A percentile compares a stretch with the other conserved stretches of the same genome.
Evolutionary conservation across 345 rosid species (phyloP).

Genomic region (Viola odorata): DNA sequence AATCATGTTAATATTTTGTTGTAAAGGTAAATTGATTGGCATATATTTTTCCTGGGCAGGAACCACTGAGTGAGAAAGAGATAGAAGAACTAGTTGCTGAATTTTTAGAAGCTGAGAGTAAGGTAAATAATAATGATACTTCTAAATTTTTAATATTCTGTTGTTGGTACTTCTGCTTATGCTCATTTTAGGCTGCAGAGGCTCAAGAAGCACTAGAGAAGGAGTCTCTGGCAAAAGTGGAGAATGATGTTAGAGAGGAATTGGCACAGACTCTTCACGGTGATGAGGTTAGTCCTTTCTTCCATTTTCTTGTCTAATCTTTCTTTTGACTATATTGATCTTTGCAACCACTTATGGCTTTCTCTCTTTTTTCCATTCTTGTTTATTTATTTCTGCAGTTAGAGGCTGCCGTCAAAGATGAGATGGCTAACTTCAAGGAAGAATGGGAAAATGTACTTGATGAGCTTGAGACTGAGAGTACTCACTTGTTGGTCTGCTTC

Average conservation of each 20-base stretch:
- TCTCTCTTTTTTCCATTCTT: constrained; percentile 8
- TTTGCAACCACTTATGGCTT: constrained; percentile 12
- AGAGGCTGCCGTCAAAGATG: constrained; percentile 71
- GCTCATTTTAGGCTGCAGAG: constrained; percentile 81
- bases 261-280: constrained; percentile 59
- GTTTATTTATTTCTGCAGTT: constrained; percentile 31
- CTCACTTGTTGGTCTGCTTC: constrained; percentile 82
- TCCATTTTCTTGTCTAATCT: constrained; percentile 12
- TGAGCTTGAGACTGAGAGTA: constrained; percentile 85
- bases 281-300: constrained; percentile 60
- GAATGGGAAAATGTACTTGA: constrained; percentile 91
- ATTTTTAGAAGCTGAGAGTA: constrained; percentile 80
- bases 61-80: constrained; percentile 85
- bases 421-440: constrained; percentile 71
- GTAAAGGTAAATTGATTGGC: constrained; percentile 3
- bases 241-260: constrained; percentile 89
- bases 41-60: constrained; percentile 35
- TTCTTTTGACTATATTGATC: not conserved
- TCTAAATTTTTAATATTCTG: not conserved
- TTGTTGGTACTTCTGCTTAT: constrained; percentile 27
- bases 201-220: constrained; percentile 97
- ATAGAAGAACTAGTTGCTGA: constrained; percentile 77
- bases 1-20: not conserved
- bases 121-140: constrained; percentile 46
- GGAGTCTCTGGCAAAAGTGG: constrained; percentile 77